Evolutionary conservation across 2,329 filamentous ascomycete genomes (phyloP).

Genomic region (Ophiosphaerella herpotricha): DNA sequence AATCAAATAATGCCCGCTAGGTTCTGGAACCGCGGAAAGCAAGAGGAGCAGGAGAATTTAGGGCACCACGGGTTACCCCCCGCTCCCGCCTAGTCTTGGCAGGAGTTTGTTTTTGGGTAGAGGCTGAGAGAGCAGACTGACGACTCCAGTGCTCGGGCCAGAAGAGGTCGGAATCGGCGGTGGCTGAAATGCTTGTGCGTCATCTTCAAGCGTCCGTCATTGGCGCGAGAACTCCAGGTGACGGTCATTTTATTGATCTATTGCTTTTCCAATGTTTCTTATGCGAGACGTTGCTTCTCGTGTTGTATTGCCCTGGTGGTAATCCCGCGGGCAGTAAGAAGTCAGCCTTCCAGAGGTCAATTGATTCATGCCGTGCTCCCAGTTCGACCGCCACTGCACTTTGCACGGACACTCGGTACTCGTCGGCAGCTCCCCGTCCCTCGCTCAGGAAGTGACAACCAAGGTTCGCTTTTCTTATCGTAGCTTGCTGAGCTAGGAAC

Average conservation of each 20-base stretch:
- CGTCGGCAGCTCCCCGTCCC: conserved; percentile 26
- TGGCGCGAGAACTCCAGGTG: conserved; percentile 32
- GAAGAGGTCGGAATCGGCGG: conserved; percentile 44
- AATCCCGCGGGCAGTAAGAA: conserved; percentile 23
- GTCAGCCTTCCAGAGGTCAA: conserved; percentile 32
- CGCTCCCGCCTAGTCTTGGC: conserved; percentile 46
- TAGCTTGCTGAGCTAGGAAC: conserved; percentile 14
- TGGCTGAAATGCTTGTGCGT: conserved; percentile 48
- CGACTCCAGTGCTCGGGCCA: conserved; percentile 44
- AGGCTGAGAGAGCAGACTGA: conserved; percentile 45
- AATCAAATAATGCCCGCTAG: conserved; percentile 27
- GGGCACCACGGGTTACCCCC: conserved; percentile 43
- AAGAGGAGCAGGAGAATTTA: conserved; percentile 44
- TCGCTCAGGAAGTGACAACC: conserved; percentile 17
- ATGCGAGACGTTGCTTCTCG: conserved; percentile 37
- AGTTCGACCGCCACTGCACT: conserved; percentile 23
- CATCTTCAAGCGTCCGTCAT: conserved; percentile 37
- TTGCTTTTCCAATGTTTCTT: conserved; percentile 33
- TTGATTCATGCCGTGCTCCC: conserved; percentile 34
- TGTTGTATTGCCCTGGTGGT: conserved; percentile 38
- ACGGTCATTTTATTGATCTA: conserved; percentile 32
- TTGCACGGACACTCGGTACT: conserved; percentile 37
- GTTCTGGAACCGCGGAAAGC: conserved; percentile 37
- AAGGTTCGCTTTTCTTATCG: conserved; percentile 30
- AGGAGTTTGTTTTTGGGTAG: conserved; percentile 42